Conservation (phyloP, 805 yeast species). For the Lipomyces japonicus region DNA sequence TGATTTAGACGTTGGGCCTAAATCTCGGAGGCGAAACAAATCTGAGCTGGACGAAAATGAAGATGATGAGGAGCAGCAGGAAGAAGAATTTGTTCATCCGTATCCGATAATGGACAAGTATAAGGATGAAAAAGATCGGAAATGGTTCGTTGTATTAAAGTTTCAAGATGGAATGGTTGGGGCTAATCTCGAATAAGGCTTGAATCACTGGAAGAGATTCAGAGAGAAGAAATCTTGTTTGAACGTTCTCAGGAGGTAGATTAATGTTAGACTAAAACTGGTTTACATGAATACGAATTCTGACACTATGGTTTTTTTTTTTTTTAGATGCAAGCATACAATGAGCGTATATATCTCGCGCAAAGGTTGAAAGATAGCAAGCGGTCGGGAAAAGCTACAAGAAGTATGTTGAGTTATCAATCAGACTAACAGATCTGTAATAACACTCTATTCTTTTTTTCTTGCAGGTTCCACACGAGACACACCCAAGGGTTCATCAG, state of each 20-base stretch:
- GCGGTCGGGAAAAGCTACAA: constrained; percentile 35
- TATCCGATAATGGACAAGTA: constrained; percentile 92
- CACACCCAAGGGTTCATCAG: constrained; percentile 40
- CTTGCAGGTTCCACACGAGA: constrained; percentile 41
- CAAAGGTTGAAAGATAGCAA: constrained; percentile 68
- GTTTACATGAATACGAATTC: not conserved
- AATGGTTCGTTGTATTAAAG: constrained; percentile 27
- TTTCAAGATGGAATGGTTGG: not conserved
- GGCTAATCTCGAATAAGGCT: constrained; percentile 34
- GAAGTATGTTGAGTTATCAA: constrained; percentile 5
- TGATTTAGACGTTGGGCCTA: constrained; percentile 27
- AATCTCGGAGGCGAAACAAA: constrained; percentile 1
- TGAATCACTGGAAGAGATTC: constrained; percentile 78
- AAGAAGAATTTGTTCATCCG: constrained; percentile 53
- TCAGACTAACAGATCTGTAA: not conserved
- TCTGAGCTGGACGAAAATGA: constrained; percentile 9
- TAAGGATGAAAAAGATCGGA: constrained; percentile 75
- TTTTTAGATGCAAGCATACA: constrained; percentile 63
- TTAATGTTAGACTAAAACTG: not conserved
- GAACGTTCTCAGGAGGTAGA: constrained; percentile 77
- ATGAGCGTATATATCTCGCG: constrained; percentile 77
- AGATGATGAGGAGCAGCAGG: constrained; percentile 36
- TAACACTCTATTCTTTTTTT: constrained; percentile 5
- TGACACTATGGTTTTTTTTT: not conserved
- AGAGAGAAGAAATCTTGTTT: constrained; percentile 83